phyloP scores from a whole-genome alignment of 2,329 filamentous ascomycete species.

The Taxawa tesnikishii region DNA sequence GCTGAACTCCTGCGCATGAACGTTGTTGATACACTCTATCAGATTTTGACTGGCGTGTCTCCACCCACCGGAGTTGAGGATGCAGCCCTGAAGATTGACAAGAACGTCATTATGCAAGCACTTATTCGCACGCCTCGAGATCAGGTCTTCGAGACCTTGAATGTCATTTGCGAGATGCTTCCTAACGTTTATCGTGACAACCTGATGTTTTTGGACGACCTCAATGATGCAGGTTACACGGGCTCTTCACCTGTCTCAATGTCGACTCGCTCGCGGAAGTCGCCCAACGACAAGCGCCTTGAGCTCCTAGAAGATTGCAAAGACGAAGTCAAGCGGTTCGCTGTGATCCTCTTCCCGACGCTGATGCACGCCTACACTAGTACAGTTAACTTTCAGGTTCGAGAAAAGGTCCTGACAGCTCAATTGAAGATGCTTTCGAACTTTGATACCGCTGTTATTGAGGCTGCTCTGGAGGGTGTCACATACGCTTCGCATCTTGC shows the following conservation, averaged over 20 bases:
- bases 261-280: slow-evolving; percentile 36
- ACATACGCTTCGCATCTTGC: slow-evolving; percentile 94
- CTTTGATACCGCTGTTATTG: slow-evolving; percentile 70
- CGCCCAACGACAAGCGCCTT: slow-evolving; percentile 68
- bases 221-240: slow-evolving; percentile 36
- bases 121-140: slow-evolving; percentile 90
- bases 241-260: slow-evolving; percentile 32
- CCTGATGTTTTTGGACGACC: slow-evolving; percentile 37
- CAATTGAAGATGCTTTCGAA: slow-evolving; percentile 98
- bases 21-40: slow-evolving; percentile 92
- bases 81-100: slow-evolving; percentile 78
- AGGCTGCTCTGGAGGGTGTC: slow-evolving; percentile 74
- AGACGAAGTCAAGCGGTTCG: slow-evolving; percentile 77
- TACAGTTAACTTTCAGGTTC: slow-evolving; percentile 87
- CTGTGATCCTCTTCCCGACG: slow-evolving; percentile 84
- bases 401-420: slow-evolving; percentile 89
- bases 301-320: slow-evolving; percentile 73
- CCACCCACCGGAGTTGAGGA: slow-evolving; percentile 69
- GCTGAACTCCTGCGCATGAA: slow-evolving; percentile 91
- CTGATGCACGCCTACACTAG: slow-evolving; percentile 95
- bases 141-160: slow-evolving; percentile 92
- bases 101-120: slow-evolving; percentile 96
- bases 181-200: slow-evolving; percentile 55
- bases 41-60: slow-evolving; percentile 91
- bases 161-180: slow-evolving; percentile 90